Evolutionary conservation across 345 rosid genomes (phyloP), one percentile per base, ranked within the genome.

Genomic region (Chamaenerion angustifolium): DNA sequence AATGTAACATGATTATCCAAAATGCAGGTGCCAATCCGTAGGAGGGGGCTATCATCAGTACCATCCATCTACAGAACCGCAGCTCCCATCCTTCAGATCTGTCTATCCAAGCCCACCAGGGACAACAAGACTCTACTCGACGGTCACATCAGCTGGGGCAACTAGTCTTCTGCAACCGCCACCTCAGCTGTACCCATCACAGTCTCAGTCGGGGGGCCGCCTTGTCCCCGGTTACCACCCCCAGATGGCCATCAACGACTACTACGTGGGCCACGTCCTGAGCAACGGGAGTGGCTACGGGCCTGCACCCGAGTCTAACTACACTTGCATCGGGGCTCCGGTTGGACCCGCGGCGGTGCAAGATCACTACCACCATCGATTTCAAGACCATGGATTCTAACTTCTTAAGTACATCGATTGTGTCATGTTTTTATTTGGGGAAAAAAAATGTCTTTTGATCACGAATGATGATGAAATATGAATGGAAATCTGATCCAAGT

Each of bases 271-370:
- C 27, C 90, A 82, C 53, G 82, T 84, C 49, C 75, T 76, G 13
- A 49, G 60, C n/a, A 50, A 52, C 60, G 10, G 4, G n/a, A 19
- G 18, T 14, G 52, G 48, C 12, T 15, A 41, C 60, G 69, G 64
- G 0, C 71, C 67, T 14, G 68, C 65, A 45, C 69, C 76, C 4
- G 74, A 71, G n/a, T 61, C 75, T 6, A 70, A 47, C 65, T 80
- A 83, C 70, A 68, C 94, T 18, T 87, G 94, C 79, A 67, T 83
- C 48, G 94, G 96, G 48, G 90, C 85, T 17, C 94, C 89, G n/a
- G 57, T 60, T 60, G 75, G 65, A 62, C 60, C 66, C 61, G 46
- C 46, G 49, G 51, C 76, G 57, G 17, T 62, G 59, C 4, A 42
- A 74, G 59, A 73, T 65, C 64, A 79, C 7, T 8, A 31, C 37